phyloP scores from a whole-genome alignment of 805 yeast species.

The Candida pseudofarinosa region DNA sequence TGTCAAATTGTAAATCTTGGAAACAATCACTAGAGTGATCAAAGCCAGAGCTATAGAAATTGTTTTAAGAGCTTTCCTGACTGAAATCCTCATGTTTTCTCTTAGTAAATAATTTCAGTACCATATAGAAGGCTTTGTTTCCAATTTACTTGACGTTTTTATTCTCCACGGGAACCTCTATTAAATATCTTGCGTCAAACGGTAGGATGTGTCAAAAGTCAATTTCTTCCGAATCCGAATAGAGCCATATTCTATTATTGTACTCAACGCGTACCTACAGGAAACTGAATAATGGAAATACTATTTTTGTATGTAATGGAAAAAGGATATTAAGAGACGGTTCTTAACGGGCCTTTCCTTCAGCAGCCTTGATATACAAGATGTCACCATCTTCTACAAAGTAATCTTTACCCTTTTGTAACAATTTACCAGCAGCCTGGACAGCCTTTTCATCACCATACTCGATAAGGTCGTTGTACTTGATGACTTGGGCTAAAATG shows the following conservation, averaged over 20 bases:
- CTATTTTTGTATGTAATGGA: background rate
- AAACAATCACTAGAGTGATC: background rate
- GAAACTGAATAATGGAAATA: background rate
- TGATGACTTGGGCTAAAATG: slow-evolving; percentile 83
- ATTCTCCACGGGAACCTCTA: too few species aligned
- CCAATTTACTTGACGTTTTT: too few species aligned
- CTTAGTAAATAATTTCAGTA: background rate
- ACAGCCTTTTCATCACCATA: slow-evolving; percentile 72
- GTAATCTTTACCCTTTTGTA: slow-evolving; percentile 91
- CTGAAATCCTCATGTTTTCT: slow-evolving; percentile 11
- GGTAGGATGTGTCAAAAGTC: background rate
- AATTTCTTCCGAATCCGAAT: background rate
- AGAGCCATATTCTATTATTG: background rate
- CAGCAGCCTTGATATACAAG: slow-evolving; percentile 89
- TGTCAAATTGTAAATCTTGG: background rate
- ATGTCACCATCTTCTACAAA: slow-evolving; percentile 94
- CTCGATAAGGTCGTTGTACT: slow-evolving; percentile 74
- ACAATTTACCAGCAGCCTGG: slow-evolving; percentile 83
- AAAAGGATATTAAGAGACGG: background rate
- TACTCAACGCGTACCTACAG: background rate
- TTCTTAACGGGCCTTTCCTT: slow-evolving; percentile 65
- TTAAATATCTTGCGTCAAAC: too few species aligned
- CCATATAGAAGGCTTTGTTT: too few species aligned
- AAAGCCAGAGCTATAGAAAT: background rate
- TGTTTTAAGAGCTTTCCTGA: slow-evolving; percentile 1